phyloP scores from a whole-genome alignment of 805 yeast genomes.

The Lipomyces kockii region DNA sequence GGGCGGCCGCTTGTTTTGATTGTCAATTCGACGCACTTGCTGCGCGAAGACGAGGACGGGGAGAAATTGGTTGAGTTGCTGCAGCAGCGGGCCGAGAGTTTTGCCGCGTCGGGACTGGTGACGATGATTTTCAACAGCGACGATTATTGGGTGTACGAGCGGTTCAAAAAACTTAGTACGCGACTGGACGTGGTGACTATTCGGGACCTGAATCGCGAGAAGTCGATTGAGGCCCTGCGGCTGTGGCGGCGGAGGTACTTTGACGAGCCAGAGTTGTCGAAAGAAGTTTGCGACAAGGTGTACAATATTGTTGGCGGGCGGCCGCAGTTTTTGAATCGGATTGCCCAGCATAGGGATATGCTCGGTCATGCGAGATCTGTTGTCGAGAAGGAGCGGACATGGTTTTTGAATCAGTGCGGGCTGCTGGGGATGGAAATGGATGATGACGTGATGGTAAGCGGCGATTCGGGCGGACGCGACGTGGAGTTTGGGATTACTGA shows the following conservation, averaged over 20 bases:
- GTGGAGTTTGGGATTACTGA: not conserved
- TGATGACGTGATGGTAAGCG: conserved; percentile 71
- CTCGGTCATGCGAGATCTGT: conserved; percentile 44
- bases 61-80: conserved; percentile 68
- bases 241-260: conserved; percentile 51
- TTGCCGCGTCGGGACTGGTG: conserved; percentile 73
- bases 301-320: conserved; percentile 80
- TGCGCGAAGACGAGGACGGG: conserved; percentile 77
- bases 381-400: conserved; percentile 79
- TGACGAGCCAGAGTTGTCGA: conserved; percentile 46
- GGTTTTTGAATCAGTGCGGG: conserved; percentile 86
- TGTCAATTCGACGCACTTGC: conserved; percentile 75
- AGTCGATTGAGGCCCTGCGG: conserved; percentile 59
- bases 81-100: conserved; percentile 81
- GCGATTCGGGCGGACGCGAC: not conserved
- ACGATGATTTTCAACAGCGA: conserved; percentile 77
- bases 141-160: conserved; percentile 86
- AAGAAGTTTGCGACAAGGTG: conserved; percentile 54
- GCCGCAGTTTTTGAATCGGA: conserved; percentile 79
- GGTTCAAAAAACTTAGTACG: conserved; percentile 71
- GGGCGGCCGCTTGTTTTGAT: conserved; percentile 67
- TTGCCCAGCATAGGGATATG: conserved; percentile 61
- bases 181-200: conserved; percentile 74
- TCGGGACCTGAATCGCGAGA: conserved; percentile 57
- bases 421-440: conserved; percentile 78